Conservation (phyloP, 257 asterid genomes). For the Solanum stenotomum region DNA sequence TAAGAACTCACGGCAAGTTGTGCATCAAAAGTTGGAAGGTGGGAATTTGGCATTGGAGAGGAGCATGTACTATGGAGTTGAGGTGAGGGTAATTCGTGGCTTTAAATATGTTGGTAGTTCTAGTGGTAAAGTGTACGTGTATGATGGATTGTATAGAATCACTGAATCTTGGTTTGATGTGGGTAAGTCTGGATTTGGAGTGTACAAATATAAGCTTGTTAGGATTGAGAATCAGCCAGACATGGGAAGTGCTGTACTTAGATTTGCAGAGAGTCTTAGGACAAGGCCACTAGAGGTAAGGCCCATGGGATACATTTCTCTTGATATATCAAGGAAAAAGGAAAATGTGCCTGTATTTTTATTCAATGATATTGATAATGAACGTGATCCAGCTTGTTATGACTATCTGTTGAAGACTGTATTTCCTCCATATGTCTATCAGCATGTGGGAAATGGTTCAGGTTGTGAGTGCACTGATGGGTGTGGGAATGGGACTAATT, state of each 20-base stretch:
- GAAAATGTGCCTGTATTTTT: slow-evolving; percentile 57
- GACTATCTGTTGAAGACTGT: slow-evolving; percentile 39
- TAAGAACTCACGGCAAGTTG: slow-evolving; percentile 41
- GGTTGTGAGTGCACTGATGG: slow-evolving; percentile 64
- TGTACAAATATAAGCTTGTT: slow-evolving; percentile 56
- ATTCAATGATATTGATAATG: slow-evolving; percentile 58
- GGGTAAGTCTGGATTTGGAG: slow-evolving; percentile 79
- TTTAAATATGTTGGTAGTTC: slow-evolving; percentile 60
- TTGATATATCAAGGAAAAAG: slow-evolving; percentile 58
- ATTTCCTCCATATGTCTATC: slow-evolving; percentile 43
- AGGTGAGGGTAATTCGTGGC: slow-evolving; percentile 86
- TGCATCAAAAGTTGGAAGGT: slow-evolving; percentile 66
- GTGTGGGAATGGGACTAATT: slow-evolving; percentile 34
- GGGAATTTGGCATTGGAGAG: slow-evolving; percentile 86
- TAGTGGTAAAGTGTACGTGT: slow-evolving; percentile 70
- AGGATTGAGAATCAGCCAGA: slow-evolving; percentile 59
- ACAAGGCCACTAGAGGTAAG: slow-evolving; percentile 36
- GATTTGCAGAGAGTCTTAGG: slow-evolving; percentile 45
- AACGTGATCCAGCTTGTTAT: slow-evolving; percentile 45
- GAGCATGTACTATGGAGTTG: slow-evolving; percentile 75
- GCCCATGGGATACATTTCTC: slow-evolving; percentile 59
- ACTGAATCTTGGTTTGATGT: slow-evolving; percentile 61
- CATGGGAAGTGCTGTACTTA: slow-evolving; percentile 64
- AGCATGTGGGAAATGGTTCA: slow-evolving; percentile 14
- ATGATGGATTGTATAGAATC: slow-evolving; percentile 69